Evolutionary conservation across 139 green algal species (phyloP).

Genomic region (Tetratostichococcus sp.): DNA sequence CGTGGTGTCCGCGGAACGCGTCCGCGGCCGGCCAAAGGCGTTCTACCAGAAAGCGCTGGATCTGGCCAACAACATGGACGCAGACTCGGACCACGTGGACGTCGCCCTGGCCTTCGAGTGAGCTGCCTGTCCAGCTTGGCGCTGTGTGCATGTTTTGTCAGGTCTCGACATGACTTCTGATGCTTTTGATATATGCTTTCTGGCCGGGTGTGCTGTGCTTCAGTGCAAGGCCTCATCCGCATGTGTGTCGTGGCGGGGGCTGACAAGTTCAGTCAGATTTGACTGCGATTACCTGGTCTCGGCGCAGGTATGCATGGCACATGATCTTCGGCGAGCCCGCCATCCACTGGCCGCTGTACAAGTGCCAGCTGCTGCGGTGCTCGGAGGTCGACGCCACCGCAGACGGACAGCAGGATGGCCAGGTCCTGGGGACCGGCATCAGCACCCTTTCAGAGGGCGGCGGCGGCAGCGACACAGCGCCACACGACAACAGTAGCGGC

Average conservation of each 20-base stretch:
- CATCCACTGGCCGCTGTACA: background rate
- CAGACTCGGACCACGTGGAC: background rate
- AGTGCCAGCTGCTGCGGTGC: background rate
- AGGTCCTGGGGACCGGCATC: too few species aligned
- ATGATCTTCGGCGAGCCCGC: conserved; percentile 25
- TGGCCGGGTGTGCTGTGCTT: too few species aligned
- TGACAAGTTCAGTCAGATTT: too few species aligned
- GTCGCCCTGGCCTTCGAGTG: background rate
- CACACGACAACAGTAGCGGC: too few species aligned
- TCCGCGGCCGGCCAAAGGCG: conserved; percentile 2
- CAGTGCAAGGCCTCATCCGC: too few species aligned
- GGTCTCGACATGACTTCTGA: too few species aligned
- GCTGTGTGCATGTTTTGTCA: too few species aligned
- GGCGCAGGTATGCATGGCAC: conserved; percentile 23
- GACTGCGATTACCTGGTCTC: background rate
- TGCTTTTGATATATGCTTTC: too few species aligned
- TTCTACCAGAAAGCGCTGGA: background rate
- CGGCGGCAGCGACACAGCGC: too few species aligned
- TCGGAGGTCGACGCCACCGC: background rate
- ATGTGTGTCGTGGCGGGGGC: too few species aligned
- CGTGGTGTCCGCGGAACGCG: conserved; percentile 15
- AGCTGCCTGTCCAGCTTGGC: background rate
- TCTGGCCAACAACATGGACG: background rate
- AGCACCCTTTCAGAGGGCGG: too few species aligned
- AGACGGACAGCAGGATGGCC: background rate